These are phyloP conservation scores for Ustilago nuda DNA, from an alignment of 1,284 basidiomycete genomes.

Conservation along the genomic window DNA sequence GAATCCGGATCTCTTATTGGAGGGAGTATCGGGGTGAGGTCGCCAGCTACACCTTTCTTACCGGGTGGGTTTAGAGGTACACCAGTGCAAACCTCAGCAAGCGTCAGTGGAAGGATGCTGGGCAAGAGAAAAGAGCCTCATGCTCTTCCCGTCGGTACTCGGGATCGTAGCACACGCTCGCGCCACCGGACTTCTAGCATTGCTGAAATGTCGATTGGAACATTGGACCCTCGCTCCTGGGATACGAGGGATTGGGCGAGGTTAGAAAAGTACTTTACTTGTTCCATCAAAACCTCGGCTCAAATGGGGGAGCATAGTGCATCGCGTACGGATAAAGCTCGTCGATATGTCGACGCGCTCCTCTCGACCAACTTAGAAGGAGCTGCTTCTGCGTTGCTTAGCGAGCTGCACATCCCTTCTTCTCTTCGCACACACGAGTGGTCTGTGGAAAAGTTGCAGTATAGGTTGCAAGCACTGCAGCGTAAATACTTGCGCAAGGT, in stretches of 20 bases:
- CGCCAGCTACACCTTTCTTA: constrained; percentile 42
- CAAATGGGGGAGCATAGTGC: not conserved
- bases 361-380: constrained; percentile 3
- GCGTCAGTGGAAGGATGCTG: not conserved
- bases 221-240: constrained; percentile 31
- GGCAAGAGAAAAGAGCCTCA: constrained; percentile 2
- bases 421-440: constrained; percentile 15
- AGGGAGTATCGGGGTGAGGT: constrained; percentile 14
- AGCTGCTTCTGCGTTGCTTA: constrained; percentile 21
- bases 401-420: constrained; percentile 17
- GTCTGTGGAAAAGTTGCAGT: constrained; percentile 24
- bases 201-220: not conserved
- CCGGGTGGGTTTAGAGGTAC: constrained; percentile 45
- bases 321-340: constrained; percentile 1
- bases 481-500: constrained; percentile 44
- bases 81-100: not conserved
- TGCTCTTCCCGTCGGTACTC: not conserved
- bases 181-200: constrained; percentile 11
- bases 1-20: constrained; percentile 30
- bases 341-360: constrained; percentile 24
- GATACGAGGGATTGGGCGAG: constrained; percentile 34
- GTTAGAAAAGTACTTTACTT: constrained; percentile 47
- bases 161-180: constrained; percentile 9
- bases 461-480: constrained; percentile 35
- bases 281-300: constrained; percentile 13